These are phyloP conservation scores for Coelastrella sp. DNA, from an alignment of 139 green algal species.

Conservation along the genomic window DNA sequence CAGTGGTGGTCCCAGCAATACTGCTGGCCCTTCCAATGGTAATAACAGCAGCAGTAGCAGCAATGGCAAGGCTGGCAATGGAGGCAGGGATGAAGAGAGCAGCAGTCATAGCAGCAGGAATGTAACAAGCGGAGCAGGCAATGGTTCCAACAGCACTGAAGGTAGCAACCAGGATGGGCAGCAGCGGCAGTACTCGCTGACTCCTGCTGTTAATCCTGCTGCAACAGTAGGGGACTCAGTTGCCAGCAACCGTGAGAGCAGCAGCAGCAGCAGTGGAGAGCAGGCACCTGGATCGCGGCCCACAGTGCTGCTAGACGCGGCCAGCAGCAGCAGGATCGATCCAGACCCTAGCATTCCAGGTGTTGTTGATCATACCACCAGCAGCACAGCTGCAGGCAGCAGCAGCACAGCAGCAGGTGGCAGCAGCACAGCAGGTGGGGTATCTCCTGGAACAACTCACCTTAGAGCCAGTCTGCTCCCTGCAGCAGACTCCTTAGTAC, in stretches of 20 bases:
- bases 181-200: neutral
- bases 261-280: neutral
- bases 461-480: too few relatives aligned
- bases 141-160: too few relatives aligned
- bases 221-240: neutral
- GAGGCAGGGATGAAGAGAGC: neutral
- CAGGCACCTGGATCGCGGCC: too few relatives aligned
- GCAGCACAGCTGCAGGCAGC: neutral
- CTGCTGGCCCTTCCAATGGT: neutral
- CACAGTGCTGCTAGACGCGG: too few relatives aligned
- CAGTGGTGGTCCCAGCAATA: neutral
- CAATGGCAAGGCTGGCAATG: too few relatives aligned
- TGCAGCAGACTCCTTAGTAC: neutral
- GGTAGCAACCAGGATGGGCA: neutral
- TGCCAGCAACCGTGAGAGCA: neutral
- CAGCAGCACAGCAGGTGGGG: neutral
- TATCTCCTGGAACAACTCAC: neutral
- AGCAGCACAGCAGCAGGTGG: neutral
- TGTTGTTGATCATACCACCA: neutral
- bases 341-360: too few relatives aligned
- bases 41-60: neutral
- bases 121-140: too few relatives aligned
- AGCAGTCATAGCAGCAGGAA: neutral
- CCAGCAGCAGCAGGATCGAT: too few relatives aligned
- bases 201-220: neutral